Conservation (phyloP, 176 grass and related monocot genomes). For the Pontederia crassipes region DNA sequence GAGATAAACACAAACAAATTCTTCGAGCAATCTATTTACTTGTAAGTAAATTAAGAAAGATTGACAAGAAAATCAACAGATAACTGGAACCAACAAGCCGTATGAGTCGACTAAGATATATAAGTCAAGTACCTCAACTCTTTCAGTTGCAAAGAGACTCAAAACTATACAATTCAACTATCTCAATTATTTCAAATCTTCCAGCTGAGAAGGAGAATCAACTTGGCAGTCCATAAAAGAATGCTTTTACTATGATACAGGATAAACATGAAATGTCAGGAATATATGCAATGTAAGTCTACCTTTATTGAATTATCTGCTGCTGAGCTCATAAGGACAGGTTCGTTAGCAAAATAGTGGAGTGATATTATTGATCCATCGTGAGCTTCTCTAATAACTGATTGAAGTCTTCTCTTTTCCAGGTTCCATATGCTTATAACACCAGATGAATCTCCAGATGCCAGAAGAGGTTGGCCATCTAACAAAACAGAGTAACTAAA, state of each 20-base stretch:
- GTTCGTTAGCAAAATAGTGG: constrained; percentile 90
- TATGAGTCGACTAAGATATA: no score
- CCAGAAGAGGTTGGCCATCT: constrained; percentile 91
- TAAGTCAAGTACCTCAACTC: no score
- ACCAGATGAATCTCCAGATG: constrained; percentile 91
- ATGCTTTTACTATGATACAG: background rate
- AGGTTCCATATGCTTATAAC: constrained; percentile 99
- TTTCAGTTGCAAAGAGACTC: no score
- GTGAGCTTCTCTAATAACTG: constrained; percentile 88
- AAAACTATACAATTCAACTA: no score
- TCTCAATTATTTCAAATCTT: no score
- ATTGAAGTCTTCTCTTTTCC: constrained; percentile 75
- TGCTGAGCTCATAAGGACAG: constrained; percentile 93
- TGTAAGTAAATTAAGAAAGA: no score
- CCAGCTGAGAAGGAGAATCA: background rate
- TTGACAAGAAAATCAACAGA: no score
- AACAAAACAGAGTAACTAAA: constrained; percentile 16
- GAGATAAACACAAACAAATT: no score
- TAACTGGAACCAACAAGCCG: no score
- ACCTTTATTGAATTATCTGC: constrained; percentile 98
- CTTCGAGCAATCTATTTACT: no score
- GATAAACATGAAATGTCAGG: background rate
- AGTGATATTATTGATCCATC: constrained; percentile 81
- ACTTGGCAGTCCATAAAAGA: no score
- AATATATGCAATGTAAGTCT: constrained; percentile 16